Base-by-base conservation (phyloP, 1,139 yeast species). In the Protomyces inundatus region DNA sequence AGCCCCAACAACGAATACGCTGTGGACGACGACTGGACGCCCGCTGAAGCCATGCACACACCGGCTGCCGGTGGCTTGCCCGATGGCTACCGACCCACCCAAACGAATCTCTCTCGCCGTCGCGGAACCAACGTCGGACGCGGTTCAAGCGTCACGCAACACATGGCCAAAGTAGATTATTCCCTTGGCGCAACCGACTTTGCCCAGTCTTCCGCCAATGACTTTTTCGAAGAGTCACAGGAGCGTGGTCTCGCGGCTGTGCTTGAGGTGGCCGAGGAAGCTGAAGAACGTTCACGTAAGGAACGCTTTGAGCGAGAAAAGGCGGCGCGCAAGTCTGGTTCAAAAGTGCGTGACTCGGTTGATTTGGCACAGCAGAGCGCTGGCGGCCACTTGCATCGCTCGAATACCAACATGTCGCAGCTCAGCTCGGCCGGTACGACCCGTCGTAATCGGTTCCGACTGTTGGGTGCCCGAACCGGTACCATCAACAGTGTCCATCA, bases 161-260 rank as follows among this genome's bases (percentile, higher is more conserved):
- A 58, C 37, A 58, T 58, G 62, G 52, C 42, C 42, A 51, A 45
- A 7, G 62, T 58, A 5, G 62, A 58, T 30, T 58, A 58, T 52
- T 58, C 62, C 7, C 53, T 58, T 6, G 62, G 62, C 1, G 62
- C 62, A 14, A 52, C 56, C 4, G 62, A 58, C n/a, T 58, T 58
- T 42, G 62, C 62, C 5, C 56, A 51, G 35, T 58, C 62, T 14
- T 37, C 53, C 33, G 53, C 62, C 12, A 58, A 58, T 34, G 62
- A 58, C 35, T 58, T 58, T 52, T 58, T 58, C 30, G 56, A 58
- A 23, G 56, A 58, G 36, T 58, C 62, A 9, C 62, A 58, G 34
- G 62, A 58, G 33, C 46, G 62, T 12, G 62, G 62, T 7, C 34
- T 58, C 4, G 56, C 53, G 32, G 62, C 62, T 32, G 62, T 58